phyloP scores from a whole-genome alignment of 768 basidiomycete species.

The Russula sp. region DNA sequence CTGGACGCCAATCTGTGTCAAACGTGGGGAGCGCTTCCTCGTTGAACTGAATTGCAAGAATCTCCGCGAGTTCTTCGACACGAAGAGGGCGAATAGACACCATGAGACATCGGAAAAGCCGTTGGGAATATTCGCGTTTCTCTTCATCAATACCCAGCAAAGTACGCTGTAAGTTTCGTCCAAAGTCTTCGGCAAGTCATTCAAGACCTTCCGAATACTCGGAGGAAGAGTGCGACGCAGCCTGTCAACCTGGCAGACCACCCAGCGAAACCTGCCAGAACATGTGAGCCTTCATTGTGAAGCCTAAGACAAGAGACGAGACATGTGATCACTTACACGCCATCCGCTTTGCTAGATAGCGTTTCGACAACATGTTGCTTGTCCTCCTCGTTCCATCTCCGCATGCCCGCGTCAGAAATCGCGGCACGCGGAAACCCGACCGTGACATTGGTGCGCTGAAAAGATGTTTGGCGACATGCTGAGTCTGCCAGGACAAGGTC shows the following conservation, averaged over 20 bases:
- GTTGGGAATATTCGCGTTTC: background rate
- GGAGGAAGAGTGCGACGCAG: background rate
- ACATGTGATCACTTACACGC: constrained; percentile 5
- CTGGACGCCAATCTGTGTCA: constrained; percentile 6
- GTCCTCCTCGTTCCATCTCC: background rate
- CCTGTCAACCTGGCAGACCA: background rate
- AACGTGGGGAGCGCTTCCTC: background rate
- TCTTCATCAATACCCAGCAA: background rate
- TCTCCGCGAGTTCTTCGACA: constrained; percentile 15
- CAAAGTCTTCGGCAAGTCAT: background rate
- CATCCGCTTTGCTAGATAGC: constrained; percentile 6
- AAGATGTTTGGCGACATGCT: too few species aligned
- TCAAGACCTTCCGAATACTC: background rate
- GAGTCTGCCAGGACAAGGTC: too few species aligned
- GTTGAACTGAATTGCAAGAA: constrained; percentile 14
- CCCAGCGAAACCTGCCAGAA: constrained; percentile 7
- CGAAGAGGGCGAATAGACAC: constrained; percentile 12
- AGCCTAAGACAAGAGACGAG: too few species aligned
- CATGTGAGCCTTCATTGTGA: background rate
- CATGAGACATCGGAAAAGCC: constrained; percentile 6
- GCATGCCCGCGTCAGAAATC: background rate
- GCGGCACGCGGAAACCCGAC: too few species aligned
- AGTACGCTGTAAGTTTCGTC: background rate
- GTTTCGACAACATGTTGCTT: background rate
- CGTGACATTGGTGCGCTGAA: too few species aligned